Evolutionary conservation across 169 alveolate species (phyloP).

Genomic region (Haemoproteus tartakovskyi): DNA sequence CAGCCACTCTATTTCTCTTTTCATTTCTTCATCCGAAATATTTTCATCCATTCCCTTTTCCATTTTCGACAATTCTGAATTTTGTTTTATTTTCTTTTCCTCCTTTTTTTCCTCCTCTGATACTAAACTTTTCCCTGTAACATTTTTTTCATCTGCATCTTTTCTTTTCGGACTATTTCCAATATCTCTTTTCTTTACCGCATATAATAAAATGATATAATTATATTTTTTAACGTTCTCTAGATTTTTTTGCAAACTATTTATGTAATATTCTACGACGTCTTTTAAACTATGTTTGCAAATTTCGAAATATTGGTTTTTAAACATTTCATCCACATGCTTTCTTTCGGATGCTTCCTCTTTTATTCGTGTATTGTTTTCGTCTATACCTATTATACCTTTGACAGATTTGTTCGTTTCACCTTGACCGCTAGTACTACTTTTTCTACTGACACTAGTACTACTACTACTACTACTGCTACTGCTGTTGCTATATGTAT

Average conservation of each 20-base stretch:
- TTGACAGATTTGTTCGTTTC: too few species aligned
- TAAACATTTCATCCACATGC: too few species aligned
- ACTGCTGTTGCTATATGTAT: too few species aligned
- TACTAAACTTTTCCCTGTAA: not conserved
- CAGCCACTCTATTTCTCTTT: too few species aligned
- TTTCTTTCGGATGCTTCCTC: not conserved
- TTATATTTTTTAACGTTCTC: not conserved
- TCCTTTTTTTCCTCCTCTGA: too few species aligned
- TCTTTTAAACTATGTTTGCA: conserved; percentile 5
- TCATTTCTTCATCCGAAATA: too few species aligned
- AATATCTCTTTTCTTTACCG: conserved; percentile 8
- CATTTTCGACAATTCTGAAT: too few species aligned
- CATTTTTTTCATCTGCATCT: not conserved
- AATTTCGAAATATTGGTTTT: conserved; percentile 5
- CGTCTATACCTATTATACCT: not conserved
- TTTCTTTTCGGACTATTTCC: not conserved
- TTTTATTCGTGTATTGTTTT: not conserved
- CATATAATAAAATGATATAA: conserved; percentile 39
- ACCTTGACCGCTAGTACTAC: too few species aligned
- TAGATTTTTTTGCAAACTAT: conserved; percentile 2
- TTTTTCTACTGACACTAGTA: too few species aligned
- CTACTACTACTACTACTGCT: too few species aligned
- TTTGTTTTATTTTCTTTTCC: too few species aligned
- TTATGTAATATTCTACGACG: conserved; percentile 23
- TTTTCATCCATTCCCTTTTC: too few species aligned